These are phyloP conservation scores for Fusarium paranaense DNA, from an alignment of 2,329 filamentous ascomycete species.

Conservation along the genomic window DNA sequence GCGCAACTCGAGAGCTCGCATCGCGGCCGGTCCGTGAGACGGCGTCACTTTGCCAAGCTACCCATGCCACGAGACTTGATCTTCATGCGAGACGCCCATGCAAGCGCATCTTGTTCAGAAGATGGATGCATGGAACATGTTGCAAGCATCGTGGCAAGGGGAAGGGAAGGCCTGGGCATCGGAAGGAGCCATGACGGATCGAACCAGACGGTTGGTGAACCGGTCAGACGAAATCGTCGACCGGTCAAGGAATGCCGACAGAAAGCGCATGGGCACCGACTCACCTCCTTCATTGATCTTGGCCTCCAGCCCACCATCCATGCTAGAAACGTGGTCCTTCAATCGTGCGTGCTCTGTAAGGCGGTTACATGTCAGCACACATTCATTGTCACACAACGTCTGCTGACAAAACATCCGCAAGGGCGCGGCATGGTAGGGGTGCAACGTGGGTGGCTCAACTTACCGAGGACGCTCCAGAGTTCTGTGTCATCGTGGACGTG, in stretches of 20 bases:
- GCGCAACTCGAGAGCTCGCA: slow-evolving; percentile 15
- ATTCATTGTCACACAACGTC: slow-evolving; percentile 24
- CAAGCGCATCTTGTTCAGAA: slow-evolving; percentile 42
- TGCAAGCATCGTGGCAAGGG: slow-evolving; percentile 23
- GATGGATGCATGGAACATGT: slow-evolving; percentile 27
- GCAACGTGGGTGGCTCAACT: slow-evolving; percentile 48
- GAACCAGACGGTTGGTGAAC: slow-evolving; percentile 36
- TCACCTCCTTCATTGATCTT: slow-evolving; percentile 93
- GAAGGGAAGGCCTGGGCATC: slow-evolving; percentile 16
- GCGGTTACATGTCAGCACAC: slow-evolving; percentile 33
- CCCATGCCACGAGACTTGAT: slow-evolving; percentile 47
- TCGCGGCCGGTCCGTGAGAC: neutral
- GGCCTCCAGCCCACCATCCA: slow-evolving; percentile 92
- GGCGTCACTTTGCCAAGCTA: slow-evolving; percentile 12
- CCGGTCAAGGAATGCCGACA: slow-evolving; percentile 38
- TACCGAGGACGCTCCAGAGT: slow-evolving; percentile 93
- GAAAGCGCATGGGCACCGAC: slow-evolving; percentile 52
- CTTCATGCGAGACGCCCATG: slow-evolving; percentile 51
- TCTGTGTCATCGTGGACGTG: slow-evolving; percentile 97
- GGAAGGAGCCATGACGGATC: slow-evolving; percentile 16
- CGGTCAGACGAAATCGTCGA: slow-evolving; percentile 28
- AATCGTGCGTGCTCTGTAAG: slow-evolving; percentile 86
- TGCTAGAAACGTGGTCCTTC: slow-evolving; percentile 86
- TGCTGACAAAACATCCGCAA: slow-evolving; percentile 25
- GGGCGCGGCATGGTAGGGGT: slow-evolving; percentile 19